Evolutionary conservation across 2,329 filamentous ascomycete genomes (phyloP), one percentile per base, ranked within the genome.

Genomic region (Colletotrichum trifolii): DNA sequence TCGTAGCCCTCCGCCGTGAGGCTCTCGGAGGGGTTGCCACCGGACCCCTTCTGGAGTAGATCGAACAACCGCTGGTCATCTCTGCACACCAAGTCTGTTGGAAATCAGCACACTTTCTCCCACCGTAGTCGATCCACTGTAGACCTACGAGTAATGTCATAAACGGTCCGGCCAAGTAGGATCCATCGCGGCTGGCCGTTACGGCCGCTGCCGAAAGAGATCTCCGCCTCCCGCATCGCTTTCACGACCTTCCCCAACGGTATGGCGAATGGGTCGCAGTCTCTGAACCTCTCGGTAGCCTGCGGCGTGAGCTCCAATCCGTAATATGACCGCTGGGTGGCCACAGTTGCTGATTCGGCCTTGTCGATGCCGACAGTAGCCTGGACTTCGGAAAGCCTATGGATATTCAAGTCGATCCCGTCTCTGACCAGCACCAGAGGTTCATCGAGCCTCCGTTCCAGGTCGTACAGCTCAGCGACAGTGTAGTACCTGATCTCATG

Each of bases 61-160:
- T 48, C 6, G 4, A 38, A 15, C 2, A 67, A 17, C 10, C 34
- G 33, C 15, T 36, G 34, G 12, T 66, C 52, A 3, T 53, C 39
- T 25, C 17, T 11, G 8, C 53, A 52, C 0, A 11, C 15, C 2
- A 62, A 35, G 8, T 50, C 53, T 58, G 7, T 25, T 6, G 3
- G 13, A 3, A 11, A n/a, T 48, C 17, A 38, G 34, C 15, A 10
- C n/a, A 7, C 5, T 2, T 1, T 1, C 4, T 25, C 1, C 1
- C 25, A 25, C 25, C 34, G 3, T 11, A 2, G 3, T 17, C 10
- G 15, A 17, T 11, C 8, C 7, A 34, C 13, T 5, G 5, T 8
- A 2, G 3, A 13, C 54, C 42, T 43, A 69, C 68, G 13, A 5
- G 67, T 68, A 9, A 68, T 35, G 15, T 69, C 67, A 10, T 60